Percentiles rank a stretch among this genome's conserved stretches.
These are phyloP conservation scores for Fusarium sublunatum DNA, from an alignment of 2,329 filamentous ascomycete species.

Conservation along the genomic window DNA sequence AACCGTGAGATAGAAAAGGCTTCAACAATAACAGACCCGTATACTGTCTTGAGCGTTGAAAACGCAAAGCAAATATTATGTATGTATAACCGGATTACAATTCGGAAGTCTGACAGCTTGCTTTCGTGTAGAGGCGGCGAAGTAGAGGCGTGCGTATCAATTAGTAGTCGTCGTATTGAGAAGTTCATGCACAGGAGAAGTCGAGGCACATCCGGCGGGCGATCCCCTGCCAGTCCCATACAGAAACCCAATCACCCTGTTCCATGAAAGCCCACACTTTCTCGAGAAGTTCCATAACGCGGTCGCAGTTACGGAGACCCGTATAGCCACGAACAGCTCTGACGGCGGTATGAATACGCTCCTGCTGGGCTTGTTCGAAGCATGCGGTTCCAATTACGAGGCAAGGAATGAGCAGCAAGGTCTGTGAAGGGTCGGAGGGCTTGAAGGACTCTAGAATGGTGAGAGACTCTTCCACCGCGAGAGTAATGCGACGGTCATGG, in stretches of 20 bases:
- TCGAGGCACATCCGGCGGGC: slow-evolving; percentile 65
- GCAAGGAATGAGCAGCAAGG: slow-evolving; percentile 69
- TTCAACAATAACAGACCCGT: slow-evolving; percentile 27
- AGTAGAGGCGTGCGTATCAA: slow-evolving; percentile 14
- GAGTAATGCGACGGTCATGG: slow-evolving; percentile 63
- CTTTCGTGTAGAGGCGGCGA: slow-evolving; percentile 1
- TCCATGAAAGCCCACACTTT: slow-evolving; percentile 71
- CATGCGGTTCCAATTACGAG: slow-evolving; percentile 71
- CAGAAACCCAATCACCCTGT: slow-evolving; percentile 64
- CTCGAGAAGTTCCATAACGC: slow-evolving; percentile 64
- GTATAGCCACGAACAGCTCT: slow-evolving; percentile 67
- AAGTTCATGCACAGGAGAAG: slow-evolving; percentile 63
- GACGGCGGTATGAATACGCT: slow-evolving; percentile 63
- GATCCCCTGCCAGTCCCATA: slow-evolving; percentile 73
- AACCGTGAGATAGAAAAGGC: not conserved
- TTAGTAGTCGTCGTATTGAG: slow-evolving; percentile 1
- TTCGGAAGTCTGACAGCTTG: not conserved
- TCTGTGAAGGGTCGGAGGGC: slow-evolving; percentile 68
- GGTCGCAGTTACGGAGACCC: slow-evolving; percentile 68
- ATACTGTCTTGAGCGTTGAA: slow-evolving; percentile 20
- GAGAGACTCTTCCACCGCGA: slow-evolving; percentile 68
- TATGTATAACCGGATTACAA: not conserved
- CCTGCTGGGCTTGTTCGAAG: slow-evolving; percentile 64
- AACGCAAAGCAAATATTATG: slow-evolving; percentile 15
- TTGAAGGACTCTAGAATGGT: slow-evolving; percentile 65